These are phyloP conservation scores for Lachnellula willkommii DNA, from an alignment of 2,329 filamentous ascomycete species.

Conservation along the genomic window DNA sequence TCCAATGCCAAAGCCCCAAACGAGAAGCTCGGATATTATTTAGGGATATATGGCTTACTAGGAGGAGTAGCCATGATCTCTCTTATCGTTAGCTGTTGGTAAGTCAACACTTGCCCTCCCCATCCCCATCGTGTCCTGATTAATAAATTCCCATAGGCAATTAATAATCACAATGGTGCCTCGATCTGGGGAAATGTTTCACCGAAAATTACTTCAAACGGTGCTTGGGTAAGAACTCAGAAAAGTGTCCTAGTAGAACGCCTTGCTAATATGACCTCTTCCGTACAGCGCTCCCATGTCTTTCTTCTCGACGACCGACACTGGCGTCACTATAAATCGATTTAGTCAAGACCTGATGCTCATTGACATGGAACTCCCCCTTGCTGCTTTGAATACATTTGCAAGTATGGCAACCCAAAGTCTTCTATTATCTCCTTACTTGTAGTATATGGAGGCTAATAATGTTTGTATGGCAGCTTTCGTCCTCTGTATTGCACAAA, in stretches of 20 bases:
- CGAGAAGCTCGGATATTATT: not conserved
- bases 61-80: not conserved
- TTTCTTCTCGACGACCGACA: slow-evolving; percentile 20
- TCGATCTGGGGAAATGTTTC: not conserved
- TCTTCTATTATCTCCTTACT: not conserved
- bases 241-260: not conserved
- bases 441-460: not conserved
- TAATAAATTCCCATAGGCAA: not conserved
- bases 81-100: slow-evolving; percentile 2
- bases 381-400: slow-evolving; percentile 27
- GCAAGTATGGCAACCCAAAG: not conserved
- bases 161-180: slow-evolving; percentile 5
- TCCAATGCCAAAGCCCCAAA: slow-evolving; percentile 1
- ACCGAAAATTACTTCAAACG: not conserved
- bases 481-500: not conserved
- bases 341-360: slow-evolving; percentile 40
- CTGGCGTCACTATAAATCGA: slow-evolving; percentile 34
- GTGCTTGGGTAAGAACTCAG: not conserved
- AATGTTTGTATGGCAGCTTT: not conserved
- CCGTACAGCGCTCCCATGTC: slow-evolving; percentile 30
- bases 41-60: not conserved
- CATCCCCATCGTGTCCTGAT: not conserved
- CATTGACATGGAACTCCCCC: slow-evolving; percentile 21
- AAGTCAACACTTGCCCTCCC: not conserved
- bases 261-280: not conserved